Base-by-base conservation (phyloP, 176 grass and related monocot species). In the Bonia amplexicaulis region DNA sequence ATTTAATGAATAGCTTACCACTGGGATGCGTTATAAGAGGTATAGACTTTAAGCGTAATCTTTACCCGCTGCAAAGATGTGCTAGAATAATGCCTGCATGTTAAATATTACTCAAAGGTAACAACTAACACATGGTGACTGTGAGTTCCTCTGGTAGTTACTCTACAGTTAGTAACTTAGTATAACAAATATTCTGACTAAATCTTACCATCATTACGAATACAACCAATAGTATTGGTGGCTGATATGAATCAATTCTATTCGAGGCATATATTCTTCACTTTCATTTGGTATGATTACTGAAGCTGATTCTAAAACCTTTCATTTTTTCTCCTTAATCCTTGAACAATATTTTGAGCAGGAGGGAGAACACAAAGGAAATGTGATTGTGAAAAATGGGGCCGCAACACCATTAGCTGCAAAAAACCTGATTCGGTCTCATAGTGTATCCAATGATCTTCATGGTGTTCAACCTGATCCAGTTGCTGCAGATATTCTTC, bases 401-500 rank as follows among this genome's bases (percentile, higher is more conserved):
- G 83, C 78, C 82, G 67, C 89, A 74, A 89, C 75, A 27, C 64
- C 91, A 62, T 85, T 93, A 65, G 45, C 93, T 81, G 84, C 87
- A 85, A 73, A 94, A 83, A 88, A 51, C 77, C 85, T 98, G 93
- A 90, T 87, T 64, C 87, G 93, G 37, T 90, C 93, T 73, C 89
- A 94, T 77, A 98, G 96, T 82, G 91, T 94, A 78, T 87, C 96
- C 62, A 94, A 92, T 87, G 84, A 95, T 95, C 83, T 98, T 83
- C 96, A 95, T 85, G 93, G 75, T 4, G 96, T 84, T 59, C 96
- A 95, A 74, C 93, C 93, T 81, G 91, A 98, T 65, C 96, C 96
- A 69, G 80, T 98, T 81, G 93, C 93, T 46, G 96, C 96, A 80
- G 90, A 98, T 90, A 96, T 98, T 96, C 93, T 98, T 84, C 92